Conservation (phyloP, 2,329 filamentous ascomycete genomes). For the Nemania sp. region DNA sequence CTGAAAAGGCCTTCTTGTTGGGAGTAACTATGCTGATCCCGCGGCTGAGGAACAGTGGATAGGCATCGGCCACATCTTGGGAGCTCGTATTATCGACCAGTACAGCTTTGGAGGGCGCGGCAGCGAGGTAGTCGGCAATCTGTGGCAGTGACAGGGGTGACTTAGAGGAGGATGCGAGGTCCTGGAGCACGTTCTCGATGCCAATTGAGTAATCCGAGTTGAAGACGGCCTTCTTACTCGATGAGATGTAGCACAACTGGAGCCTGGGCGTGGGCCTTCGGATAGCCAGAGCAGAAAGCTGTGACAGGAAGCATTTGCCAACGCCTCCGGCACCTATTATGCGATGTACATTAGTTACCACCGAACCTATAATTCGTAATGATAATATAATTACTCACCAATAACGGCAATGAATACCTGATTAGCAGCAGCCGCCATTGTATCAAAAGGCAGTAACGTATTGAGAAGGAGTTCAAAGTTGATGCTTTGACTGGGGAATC, state of each 20-base stretch:
- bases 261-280: slow-evolving; percentile 71
- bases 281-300: slow-evolving; percentile 70
- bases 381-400: slow-evolving; percentile 27
- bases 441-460: slow-evolving; percentile 41
- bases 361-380: not conserved
- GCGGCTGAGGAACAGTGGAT: slow-evolving; percentile 77
- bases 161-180: slow-evolving; percentile 65
- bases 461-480: slow-evolving; percentile 2
- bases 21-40: slow-evolving; percentile 93
- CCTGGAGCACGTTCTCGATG: slow-evolving; percentile 62
- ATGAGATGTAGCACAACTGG: slow-evolving; percentile 81
- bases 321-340: slow-evolving; percentile 83
- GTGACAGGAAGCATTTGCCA: slow-evolving; percentile 85
- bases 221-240: slow-evolving; percentile 81
- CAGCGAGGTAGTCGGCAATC: slow-evolving; percentile 75
- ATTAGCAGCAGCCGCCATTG: slow-evolving; percentile 42
- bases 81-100: slow-evolving; percentile 96
- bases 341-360: slow-evolving; percentile 18
- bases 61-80: slow-evolving; percentile 78
- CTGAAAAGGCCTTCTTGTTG: slow-evolving; percentile 98
- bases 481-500: slow-evolving; percentile 7
- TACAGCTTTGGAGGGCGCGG: slow-evolving; percentile 76
- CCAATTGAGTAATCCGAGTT: slow-evolving; percentile 71
- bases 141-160: slow-evolving; percentile 69
- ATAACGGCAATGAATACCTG: slow-evolving; percentile 59